Conservation (phyloP, 805 yeast species). For the Saturnispora bothae region DNA sequence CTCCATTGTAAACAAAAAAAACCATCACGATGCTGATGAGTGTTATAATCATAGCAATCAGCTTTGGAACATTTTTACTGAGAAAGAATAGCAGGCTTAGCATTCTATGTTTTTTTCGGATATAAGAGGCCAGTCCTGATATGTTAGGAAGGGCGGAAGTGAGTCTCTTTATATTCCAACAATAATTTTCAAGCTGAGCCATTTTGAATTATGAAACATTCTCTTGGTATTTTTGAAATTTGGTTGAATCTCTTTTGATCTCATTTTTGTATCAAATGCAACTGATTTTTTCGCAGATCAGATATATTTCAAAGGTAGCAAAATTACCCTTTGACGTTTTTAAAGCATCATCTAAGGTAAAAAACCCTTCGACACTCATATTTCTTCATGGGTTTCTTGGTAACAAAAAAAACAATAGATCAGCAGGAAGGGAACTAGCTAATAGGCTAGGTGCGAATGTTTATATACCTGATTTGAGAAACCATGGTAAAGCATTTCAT, state of each 20-base stretch:
- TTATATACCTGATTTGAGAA: constrained; percentile 66
- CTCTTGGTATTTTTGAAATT: not conserved
- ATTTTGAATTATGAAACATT: not conserved
- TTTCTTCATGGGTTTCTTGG: constrained; percentile 88
- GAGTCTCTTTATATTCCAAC: not conserved
- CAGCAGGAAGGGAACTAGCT: constrained; percentile 53
- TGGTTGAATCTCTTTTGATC: not conserved
- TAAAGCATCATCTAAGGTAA: constrained; percentile 5
- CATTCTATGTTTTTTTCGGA: not conserved
- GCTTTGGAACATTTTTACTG: constrained; percentile 9
- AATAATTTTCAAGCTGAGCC: not conserved
- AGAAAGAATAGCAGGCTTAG: constrained; percentile 3
- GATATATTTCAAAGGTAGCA: not conserved
- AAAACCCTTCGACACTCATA: constrained; percentile 46
- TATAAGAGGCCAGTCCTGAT: not conserved
- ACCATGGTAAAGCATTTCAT: constrained; percentile 87
- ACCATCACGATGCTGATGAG: constrained; percentile 11
- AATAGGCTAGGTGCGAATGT: constrained; percentile 40
- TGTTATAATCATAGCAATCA: constrained; percentile 7
- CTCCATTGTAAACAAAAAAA: constrained; percentile 12
- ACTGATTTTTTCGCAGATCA: not conserved
- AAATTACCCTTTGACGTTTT: constrained; percentile 8
- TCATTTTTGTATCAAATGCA: constrained; percentile 1
- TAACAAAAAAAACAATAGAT: constrained; percentile 62
- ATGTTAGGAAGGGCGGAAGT: not conserved